Base-by-base conservation (phyloP, 1,284 basidiomycete genomes). In the Moesziomyces sp. region DNA sequence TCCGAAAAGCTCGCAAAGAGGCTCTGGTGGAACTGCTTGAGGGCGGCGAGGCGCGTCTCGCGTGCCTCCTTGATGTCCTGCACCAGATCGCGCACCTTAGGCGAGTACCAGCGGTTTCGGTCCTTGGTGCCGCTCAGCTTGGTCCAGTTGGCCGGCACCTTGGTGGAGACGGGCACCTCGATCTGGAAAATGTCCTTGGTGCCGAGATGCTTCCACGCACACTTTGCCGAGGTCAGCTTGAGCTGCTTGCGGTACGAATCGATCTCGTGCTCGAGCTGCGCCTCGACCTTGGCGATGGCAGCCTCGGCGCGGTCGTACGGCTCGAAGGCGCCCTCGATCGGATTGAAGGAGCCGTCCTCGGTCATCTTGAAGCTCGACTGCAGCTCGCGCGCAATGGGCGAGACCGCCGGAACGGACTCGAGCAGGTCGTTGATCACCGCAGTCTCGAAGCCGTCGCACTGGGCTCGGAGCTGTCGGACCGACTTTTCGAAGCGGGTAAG, bases 1-100 rank as follows among this genome's bases (percentile, higher is more conserved):
- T 88, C 87, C 81, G 95, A 93, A 82, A 97, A 98, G 85, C 94
- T 92, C 13, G 86, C 88, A 78, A 90, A 92, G 45, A 83, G 65
- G 21, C 55, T 59, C 46, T 56, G 59, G 60, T 80, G 77, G 68
- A 83, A 84, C 30, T 68, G 66, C 62, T 81, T 81, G 28, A 84
- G 60, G 3, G 81, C 79, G 5, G 81, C 82, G 14, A 84, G 62
- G 16, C 80, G 74, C 21, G 77, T 81, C 68, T 84, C 82, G 35
- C 80, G 76, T 19, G 79, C 80, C 59, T 84, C 81, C 58, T 84
- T 84, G 44, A 84, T 78, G 52, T 79, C 64, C 46, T 82, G 81
- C 16, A 84, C 82, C 19, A 84, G 72, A 11, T 76, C 74, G 21
- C 76, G 75, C 34, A 82, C 76, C 46, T 71, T 59, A 5, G 80